Evolutionary conservation across 345 rosid genomes (phyloP).

Genomic region (Citrus maxima): DNA sequence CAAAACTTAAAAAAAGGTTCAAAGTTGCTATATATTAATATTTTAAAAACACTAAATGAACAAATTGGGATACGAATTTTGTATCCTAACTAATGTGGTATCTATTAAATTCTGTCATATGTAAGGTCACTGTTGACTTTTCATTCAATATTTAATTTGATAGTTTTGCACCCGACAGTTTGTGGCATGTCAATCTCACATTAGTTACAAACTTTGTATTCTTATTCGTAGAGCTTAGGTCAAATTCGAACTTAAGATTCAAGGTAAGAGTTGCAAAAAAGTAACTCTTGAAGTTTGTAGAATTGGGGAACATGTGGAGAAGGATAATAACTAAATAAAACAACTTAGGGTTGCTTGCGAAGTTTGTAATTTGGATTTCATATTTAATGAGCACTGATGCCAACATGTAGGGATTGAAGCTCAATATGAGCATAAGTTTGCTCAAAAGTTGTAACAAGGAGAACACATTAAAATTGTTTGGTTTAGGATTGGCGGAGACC

Average conservation of each 20-base stretch:
- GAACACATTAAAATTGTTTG: not conserved
- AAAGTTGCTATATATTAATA: not conserved
- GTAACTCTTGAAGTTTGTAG: too few relatives aligned
- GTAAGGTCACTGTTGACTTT: too few relatives aligned
- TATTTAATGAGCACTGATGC: not conserved
- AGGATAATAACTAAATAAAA: too few relatives aligned
- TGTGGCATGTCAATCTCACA: too few relatives aligned
- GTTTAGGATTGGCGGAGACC: not conserved
- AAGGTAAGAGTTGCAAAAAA: too few relatives aligned
- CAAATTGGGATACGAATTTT: not conserved
- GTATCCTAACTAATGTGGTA: not conserved
- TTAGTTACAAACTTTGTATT: too few relatives aligned
- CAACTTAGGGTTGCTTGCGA: not conserved
- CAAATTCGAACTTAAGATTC: not conserved
- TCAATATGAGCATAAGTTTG: too few relatives aligned
- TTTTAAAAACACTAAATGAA: not conserved
- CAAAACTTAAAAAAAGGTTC: not conserved
- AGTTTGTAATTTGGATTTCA: not conserved
- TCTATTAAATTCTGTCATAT: too few relatives aligned
- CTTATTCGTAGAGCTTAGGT: not conserved
- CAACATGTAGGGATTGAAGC: not conserved
- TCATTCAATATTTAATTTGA: too few relatives aligned
- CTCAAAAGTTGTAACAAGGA: not conserved
- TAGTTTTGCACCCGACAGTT: too few relatives aligned
- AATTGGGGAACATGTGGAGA: too few relatives aligned